Percentiles rank a stretch among this genome's conserved stretches.
These are phyloP conservation scores for Malus asiatica DNA, from an alignment of 306 rosid genomes.

Conservation along the genomic window DNA sequence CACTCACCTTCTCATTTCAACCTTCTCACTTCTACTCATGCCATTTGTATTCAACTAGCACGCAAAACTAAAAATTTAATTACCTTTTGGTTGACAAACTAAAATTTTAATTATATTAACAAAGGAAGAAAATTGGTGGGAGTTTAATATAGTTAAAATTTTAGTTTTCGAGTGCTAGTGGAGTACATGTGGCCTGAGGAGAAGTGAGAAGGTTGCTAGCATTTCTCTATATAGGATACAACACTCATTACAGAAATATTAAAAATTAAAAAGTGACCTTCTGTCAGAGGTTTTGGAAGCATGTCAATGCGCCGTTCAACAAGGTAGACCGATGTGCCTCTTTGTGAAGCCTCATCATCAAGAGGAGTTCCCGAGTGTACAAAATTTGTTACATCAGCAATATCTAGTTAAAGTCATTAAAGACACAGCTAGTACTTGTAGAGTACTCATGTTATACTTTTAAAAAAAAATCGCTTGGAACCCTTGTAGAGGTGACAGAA, in stretches of 20 bases:
- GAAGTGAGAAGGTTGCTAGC: too few relatives aligned
- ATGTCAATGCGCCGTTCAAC: constrained; percentile 95
- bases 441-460: neutral
- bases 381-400: constrained; percentile 97
- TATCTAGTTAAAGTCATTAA: constrained; percentile 61
- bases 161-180: too few relatives aligned
- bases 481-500: neutral
- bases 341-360: constrained; percentile 88
- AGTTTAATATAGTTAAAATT: too few relatives aligned
- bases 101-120: too few relatives aligned
- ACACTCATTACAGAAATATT: neutral
- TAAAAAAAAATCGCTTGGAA: neutral
- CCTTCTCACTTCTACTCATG: too few relatives aligned
- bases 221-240: neutral
- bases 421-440: constrained; percentile 25
- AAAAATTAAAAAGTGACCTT: constrained; percentile 44
- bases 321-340: constrained; percentile 97
- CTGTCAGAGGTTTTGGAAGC: constrained; percentile 98
- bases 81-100: too few relatives aligned
- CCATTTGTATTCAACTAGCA: too few relatives aligned
- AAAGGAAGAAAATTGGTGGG: too few relatives aligned
- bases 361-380: constrained; percentile 78
- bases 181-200: too few relatives aligned
- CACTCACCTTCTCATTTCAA: too few relatives aligned
- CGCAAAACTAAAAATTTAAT: too few relatives aligned